Conservation (phyloP, 345 rosid genomes). For the Aquilaria sinensis region DNA sequence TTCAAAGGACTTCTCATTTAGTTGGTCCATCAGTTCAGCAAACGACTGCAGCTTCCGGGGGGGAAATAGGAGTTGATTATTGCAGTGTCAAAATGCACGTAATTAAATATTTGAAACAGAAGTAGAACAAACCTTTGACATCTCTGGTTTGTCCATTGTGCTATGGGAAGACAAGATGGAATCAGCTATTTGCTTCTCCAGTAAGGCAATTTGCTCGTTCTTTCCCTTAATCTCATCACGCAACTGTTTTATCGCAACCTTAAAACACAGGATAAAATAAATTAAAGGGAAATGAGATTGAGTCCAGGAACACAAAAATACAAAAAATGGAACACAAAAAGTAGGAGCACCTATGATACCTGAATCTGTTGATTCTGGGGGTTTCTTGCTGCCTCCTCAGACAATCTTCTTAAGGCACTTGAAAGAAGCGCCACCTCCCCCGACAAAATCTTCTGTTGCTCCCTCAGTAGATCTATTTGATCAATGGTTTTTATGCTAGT, state of each 20-base stretch:
- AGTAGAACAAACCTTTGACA: constrained; percentile 49
- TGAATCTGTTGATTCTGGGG: constrained; percentile 60
- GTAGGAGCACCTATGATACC: constrained; percentile 31
- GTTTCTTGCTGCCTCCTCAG: constrained; percentile 67
- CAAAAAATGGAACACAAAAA: neutral
- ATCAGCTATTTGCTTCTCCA: constrained; percentile 76
- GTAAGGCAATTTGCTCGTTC: constrained; percentile 65
- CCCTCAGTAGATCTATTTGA: constrained; percentile 85
- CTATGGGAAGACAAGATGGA: constrained; percentile 49
- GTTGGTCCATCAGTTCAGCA: constrained; percentile 66
- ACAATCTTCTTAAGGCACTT: constrained; percentile 80
- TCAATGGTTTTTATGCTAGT: constrained; percentile 68
- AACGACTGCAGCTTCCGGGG: constrained; percentile 43
- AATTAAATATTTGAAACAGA: neutral
- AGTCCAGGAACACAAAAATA: constrained; percentile 11
- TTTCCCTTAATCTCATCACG: constrained; percentile 68
- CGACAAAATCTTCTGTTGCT: constrained; percentile 84
- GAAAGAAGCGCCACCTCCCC: constrained; percentile 84
- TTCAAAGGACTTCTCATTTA: constrained; percentile 90
- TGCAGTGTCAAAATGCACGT: constrained; percentile 4
- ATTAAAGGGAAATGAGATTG: constrained; percentile 17
- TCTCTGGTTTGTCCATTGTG: constrained; percentile 57
- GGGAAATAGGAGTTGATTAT: constrained; percentile 16
- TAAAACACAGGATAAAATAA: constrained; percentile 16
- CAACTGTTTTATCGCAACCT: constrained; percentile 72